phyloP scores from a whole-genome alignment of 768 basidiomycete species.

The Infundibulicybe gibba region DNA sequence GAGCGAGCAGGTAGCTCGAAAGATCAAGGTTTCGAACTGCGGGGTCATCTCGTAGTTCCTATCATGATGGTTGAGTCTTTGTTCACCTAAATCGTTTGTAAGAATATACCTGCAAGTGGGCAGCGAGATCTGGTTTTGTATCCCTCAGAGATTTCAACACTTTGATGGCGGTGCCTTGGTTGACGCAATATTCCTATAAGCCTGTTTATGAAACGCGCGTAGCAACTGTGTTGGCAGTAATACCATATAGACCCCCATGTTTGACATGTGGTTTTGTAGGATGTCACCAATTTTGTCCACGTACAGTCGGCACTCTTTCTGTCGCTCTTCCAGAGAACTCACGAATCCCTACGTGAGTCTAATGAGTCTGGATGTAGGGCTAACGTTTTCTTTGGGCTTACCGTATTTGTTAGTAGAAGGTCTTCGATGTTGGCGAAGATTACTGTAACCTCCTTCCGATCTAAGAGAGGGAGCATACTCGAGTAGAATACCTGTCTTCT shows the following conservation, averaged over 20 bases:
- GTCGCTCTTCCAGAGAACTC: neutral
- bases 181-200: constrained; percentile 81
- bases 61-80: neutral
- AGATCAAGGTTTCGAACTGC: constrained; percentile 79
- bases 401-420: constrained; percentile 84
- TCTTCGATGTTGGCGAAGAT: constrained; percentile 96
- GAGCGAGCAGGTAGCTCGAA: constrained; percentile 88
- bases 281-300: constrained; percentile 72
- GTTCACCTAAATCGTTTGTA: neutral
- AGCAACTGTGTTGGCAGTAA: neutral
- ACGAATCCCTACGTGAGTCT: neutral
- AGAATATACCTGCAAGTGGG: constrained; percentile 59
- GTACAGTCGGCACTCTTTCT: constrained; percentile 2
- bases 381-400: constrained; percentile 23
- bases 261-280: constrained; percentile 66
- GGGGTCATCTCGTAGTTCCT: constrained; percentile 79
- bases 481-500: constrained; percentile 78
- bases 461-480: constrained; percentile 66
- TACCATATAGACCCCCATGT: constrained; percentile 71
- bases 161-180: constrained; percentile 76
- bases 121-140: constrained; percentile 58
- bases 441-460: constrained; percentile 71
- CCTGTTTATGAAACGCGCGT: neutral
- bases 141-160: constrained; percentile 72
- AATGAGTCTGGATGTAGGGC: neutral